These are phyloP conservation scores for Tetracladium marchalianum DNA, from an alignment of 495 filamentous ascomycete genomes.

Conservation along the genomic window DNA sequence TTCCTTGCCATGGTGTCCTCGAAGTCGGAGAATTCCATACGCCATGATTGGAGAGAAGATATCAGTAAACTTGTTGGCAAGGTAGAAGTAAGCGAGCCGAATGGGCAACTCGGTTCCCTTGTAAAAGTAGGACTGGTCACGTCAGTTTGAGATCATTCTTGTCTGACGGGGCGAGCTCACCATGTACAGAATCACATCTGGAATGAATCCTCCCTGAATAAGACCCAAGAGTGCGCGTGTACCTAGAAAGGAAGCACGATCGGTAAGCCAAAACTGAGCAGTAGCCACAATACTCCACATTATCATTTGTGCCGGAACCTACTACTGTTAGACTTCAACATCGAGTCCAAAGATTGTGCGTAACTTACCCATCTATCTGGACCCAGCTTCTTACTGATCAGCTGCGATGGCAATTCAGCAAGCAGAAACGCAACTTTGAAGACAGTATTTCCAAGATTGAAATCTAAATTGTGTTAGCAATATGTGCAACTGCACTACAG, in stretches of 20 bases:
- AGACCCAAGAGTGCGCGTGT: slow-evolving; percentile 56
- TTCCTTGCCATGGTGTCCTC: slow-evolving; percentile 32
- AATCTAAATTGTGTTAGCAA: slow-evolving; percentile 27
- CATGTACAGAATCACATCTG: slow-evolving; percentile 39
- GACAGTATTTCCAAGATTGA: slow-evolving; percentile 67
- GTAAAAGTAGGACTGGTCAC: slow-evolving; percentile 59
- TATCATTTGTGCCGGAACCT: slow-evolving; percentile 61
- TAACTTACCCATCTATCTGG: slow-evolving; percentile 82
- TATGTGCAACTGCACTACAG: neutral
- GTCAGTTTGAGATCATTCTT: slow-evolving; percentile 37
- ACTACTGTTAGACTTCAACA: too few relatives aligned
- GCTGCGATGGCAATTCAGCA: slow-evolving; percentile 64
- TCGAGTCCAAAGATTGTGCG: too few relatives aligned
- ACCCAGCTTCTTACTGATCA: slow-evolving; percentile 61
- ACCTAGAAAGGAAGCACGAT: slow-evolving; percentile 49
- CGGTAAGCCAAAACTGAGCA: slow-evolving; percentile 53
- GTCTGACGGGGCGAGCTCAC: neutral
- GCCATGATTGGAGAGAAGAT: slow-evolving; percentile 61
- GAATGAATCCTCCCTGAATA: slow-evolving; percentile 64
- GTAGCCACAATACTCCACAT: slow-evolving; percentile 64
- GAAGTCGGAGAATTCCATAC: slow-evolving; percentile 58
- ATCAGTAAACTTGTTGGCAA: slow-evolving; percentile 49
- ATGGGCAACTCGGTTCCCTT: slow-evolving; percentile 57
- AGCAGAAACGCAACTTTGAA: slow-evolving; percentile 55
- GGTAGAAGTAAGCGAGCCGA: slow-evolving; percentile 59